Conservation (phyloP, 2,329 filamentous ascomycete species). For the Ceratocystis eucalypticola region DNA sequence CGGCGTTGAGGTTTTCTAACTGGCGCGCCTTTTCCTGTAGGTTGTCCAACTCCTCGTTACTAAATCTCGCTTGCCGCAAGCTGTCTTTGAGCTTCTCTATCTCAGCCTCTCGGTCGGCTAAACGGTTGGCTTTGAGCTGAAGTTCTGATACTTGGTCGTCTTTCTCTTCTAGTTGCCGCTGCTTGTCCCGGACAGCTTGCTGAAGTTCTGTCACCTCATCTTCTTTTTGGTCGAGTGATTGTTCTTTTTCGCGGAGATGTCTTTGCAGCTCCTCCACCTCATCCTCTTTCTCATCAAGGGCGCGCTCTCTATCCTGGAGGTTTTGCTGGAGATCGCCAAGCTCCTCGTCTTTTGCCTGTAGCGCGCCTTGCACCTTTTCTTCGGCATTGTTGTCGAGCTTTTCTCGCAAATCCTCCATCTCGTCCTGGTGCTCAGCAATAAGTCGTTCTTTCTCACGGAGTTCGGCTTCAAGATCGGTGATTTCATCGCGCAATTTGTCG, state of each 20-base stretch:
- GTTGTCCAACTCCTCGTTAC: conserved; percentile 2
- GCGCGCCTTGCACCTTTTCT: conserved; percentile 38
- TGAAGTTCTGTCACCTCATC: conserved; percentile 29
- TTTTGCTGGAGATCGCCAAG: conserved; percentile 24
- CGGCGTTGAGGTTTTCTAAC: conserved; percentile 9
- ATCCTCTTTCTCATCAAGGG: conserved; percentile 13
- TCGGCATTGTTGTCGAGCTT: conserved; percentile 33
- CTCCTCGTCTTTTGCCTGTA: conserved; percentile 40
- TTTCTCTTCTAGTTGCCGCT: not conserved
- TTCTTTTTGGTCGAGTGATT: conserved; percentile 12
- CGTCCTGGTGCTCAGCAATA: conserved; percentile 61
- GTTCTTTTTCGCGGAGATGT: conserved; percentile 10
- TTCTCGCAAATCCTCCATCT: conserved; percentile 52
- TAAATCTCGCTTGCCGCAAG: conserved; percentile 4
- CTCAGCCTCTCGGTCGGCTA: conserved; percentile 15
- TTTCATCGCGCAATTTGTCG: conserved; percentile 52
- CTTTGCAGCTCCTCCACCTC: conserved; percentile 29
- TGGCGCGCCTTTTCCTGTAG: conserved; percentile 15
- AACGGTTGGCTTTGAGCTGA: conserved; percentile 10
- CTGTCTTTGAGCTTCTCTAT: conserved; percentile 16
- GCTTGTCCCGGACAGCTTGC: conserved; percentile 20
- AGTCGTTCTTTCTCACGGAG: conserved; percentile 61
- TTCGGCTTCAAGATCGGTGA: conserved; percentile 63
- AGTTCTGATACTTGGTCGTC: conserved; percentile 10
- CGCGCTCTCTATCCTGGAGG: conserved; percentile 10